A percentile compares a stretch with the other conserved stretches of the same genome.
Conservation (phyloP, 75 land plant species). For the Cupressus sempervirens region DNA sequence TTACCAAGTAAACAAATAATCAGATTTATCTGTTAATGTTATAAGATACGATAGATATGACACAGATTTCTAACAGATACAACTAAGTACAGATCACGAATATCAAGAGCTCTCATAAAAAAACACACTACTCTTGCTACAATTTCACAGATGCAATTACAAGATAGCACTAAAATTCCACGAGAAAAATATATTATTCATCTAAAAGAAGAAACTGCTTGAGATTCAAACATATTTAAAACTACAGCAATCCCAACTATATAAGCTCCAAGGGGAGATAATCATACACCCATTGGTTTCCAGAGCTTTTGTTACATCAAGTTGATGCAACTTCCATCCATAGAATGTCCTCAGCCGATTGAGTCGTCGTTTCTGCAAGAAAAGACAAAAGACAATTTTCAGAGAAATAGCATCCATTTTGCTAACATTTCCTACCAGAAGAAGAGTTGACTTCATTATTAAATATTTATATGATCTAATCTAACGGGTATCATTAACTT, state of each 20-base stretch:
- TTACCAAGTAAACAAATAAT: too few species aligned
- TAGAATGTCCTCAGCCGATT: constrained; percentile 40
- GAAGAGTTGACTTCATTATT: background rate
- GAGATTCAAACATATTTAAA: background rate
- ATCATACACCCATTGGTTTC: constrained; percentile 10
- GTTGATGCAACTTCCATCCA: constrained; percentile 59
- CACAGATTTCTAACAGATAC: background rate
- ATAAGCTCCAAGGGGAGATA: background rate
- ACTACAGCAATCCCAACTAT: background rate
- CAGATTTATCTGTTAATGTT: too few species aligned
- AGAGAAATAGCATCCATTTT: background rate
- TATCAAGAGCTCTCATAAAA: background rate
- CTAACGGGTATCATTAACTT: background rate
- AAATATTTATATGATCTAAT: background rate
- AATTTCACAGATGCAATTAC: background rate
- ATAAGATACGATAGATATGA: background rate
- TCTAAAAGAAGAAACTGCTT: background rate
- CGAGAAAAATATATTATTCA: background rate
- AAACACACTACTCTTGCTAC: background rate
- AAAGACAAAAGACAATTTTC: background rate
- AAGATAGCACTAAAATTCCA: background rate
- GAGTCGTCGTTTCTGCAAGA: constrained; percentile 58
- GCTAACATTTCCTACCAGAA: background rate
- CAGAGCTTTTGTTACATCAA: constrained; percentile 53
- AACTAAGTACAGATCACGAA: background rate